These are phyloP conservation scores for Suillus discolor DNA, from an alignment of 768 basidiomycete species.

Conservation along the genomic window DNA sequence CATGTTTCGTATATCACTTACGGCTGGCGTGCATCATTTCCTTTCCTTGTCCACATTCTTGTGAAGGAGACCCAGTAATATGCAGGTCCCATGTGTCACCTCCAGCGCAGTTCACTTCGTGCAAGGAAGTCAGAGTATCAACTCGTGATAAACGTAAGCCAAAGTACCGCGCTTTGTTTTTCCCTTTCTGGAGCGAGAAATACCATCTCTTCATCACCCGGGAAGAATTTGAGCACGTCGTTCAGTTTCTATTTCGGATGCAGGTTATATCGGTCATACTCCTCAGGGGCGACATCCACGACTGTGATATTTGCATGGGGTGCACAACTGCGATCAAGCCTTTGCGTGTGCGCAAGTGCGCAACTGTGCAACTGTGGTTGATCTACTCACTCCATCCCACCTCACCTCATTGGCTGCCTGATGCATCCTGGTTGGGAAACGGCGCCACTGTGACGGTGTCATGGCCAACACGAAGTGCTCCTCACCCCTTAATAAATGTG, in stretches of 20 bases:
- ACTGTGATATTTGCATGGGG: neutral
- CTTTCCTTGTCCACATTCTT: neutral
- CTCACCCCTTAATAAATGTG: neutral
- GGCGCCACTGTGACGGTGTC: neutral
- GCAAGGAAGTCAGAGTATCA: neutral
- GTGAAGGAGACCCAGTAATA: neutral
- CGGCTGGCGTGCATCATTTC: neutral
- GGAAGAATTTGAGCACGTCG: neutral
- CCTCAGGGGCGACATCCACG: neutral
- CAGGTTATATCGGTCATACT: neutral
- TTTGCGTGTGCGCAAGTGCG: neutral
- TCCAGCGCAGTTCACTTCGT: neutral
- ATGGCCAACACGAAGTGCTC: slow-evolving; percentile 3
- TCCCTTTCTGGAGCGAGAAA: neutral
- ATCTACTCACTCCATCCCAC: neutral
- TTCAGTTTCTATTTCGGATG: neutral
- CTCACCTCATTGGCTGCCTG: neutral
- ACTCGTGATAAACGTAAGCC: neutral
- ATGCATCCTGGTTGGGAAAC: neutral
- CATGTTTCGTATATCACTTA: neutral
- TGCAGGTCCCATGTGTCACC: neutral
- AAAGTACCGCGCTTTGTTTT: neutral
- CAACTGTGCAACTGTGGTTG: neutral
- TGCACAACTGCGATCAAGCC: neutral
- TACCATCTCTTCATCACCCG: neutral